Conservation (phyloP, 2,329 filamentous ascomycete species). For the Furcasterigmium furcatum region DNA sequence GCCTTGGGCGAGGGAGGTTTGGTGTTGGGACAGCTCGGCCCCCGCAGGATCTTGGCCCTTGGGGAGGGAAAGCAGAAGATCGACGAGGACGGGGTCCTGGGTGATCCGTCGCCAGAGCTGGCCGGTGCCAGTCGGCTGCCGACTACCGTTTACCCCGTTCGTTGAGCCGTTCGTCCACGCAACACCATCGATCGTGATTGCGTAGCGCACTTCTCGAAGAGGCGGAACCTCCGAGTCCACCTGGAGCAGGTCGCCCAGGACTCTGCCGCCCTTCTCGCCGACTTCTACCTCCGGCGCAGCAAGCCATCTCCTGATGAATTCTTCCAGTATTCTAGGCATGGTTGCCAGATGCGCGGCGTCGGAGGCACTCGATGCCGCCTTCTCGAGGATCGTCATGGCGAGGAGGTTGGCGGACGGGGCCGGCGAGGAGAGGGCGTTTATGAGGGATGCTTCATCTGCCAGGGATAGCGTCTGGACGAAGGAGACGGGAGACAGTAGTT, state of each 20-base stretch:
- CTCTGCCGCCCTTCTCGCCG: slow-evolving; percentile 47
- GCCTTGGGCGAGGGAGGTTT: slow-evolving; percentile 48
- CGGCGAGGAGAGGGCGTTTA: slow-evolving; percentile 50
- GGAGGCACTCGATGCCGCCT: slow-evolving; percentile 44
- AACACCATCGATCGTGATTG: slow-evolving; percentile 3
- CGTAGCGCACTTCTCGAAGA: slow-evolving; percentile 7
- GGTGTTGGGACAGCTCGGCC: slow-evolving; percentile 22
- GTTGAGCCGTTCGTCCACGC: slow-evolving; percentile 2
- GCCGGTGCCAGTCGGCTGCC: slow-evolving; percentile 10
- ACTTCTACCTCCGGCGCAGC: slow-evolving; percentile 50
- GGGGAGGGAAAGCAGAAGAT: slow-evolving; percentile 38
- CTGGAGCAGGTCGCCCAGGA: slow-evolving; percentile 52
- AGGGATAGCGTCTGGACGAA: slow-evolving; percentile 50
- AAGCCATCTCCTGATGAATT: slow-evolving; percentile 51
- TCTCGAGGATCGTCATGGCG: slow-evolving; percentile 53
- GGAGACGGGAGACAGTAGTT: slow-evolving; percentile 50
- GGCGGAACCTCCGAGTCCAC: slow-evolving; percentile 43
- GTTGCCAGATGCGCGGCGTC: slow-evolving; percentile 48
- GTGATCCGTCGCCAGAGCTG: slow-evolving; percentile 39
- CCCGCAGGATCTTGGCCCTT: slow-evolving; percentile 23
- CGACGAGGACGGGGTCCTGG: slow-evolving; percentile 32
- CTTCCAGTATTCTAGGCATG: slow-evolving; percentile 44
- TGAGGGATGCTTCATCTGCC: slow-evolving; percentile 46
- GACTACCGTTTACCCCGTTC: slow-evolving; percentile 23
- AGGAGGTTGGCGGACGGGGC: slow-evolving; percentile 55